Evolutionary conservation across 352 stramenopile species (phyloP), one percentile per base, ranked within the genome.

Genomic region (Globisporangium abappressorium): DNA sequence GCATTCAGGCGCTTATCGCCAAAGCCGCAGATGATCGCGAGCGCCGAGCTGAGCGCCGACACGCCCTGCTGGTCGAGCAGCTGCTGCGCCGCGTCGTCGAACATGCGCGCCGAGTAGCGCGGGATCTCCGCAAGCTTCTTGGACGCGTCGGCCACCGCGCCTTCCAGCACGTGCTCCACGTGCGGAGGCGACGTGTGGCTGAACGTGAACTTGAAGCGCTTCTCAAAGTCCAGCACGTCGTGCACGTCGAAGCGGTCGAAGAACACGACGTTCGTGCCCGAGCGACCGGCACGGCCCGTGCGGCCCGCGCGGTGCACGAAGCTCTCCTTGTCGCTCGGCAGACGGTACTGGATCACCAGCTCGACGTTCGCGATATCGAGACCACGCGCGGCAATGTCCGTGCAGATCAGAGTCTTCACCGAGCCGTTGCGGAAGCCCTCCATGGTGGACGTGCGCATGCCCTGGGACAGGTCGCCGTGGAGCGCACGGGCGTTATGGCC

Each of bases 361-460:
- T 97, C 89, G 7, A 97, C 89, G 62, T 91, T 92, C 46, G 84
- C 87, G 63, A 98, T 96, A 56, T 98, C 91, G 8, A 98, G 82
- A 20, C 92, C 92, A 70, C 92, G 85, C 3, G 91, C 91, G 22
- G 91, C 91, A 76, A 97, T 94, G 60, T 98, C 92, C 34, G 91
- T 97, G 68, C 90, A 96, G 56, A 97, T 87, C 3, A 97, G 72
- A 8, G 97, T 97, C 75, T 97, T 93, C 63, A 99, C 97, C 11
- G 88, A 75, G 65, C 97, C 97, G 33, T 85, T 90, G 57, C 97
- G 90, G 87, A 99, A 99, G 22, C 94, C 94, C 49, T 97, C 89
- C 75, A 99, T 95, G 24, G 97, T 99, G n/a, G 94, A 80, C 70
- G 98, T 97, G 65, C 98, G 76, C 76, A 92, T 89, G 28, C 82